These are phyloP conservation scores for Arctium minus DNA, from an alignment of 129 eudicot genomes.

Conservation along the genomic window DNA sequence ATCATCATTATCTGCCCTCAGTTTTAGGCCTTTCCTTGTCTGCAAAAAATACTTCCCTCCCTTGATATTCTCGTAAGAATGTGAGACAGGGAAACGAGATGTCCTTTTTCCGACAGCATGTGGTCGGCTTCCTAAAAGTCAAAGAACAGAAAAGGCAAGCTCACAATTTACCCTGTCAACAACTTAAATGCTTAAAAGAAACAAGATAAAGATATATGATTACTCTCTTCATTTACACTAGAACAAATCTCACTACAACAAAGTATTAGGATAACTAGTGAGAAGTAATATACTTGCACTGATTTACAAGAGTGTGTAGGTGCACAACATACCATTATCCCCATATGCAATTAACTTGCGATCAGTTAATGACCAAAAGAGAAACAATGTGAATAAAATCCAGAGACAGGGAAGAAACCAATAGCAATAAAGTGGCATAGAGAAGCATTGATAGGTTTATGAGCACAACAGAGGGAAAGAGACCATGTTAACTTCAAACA, in stretches of 20 bases:
- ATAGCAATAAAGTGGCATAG: neutral
- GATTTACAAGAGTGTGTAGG: neutral
- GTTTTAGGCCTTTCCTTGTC: constrained; percentile 47
- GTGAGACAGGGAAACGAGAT: constrained; percentile 75
- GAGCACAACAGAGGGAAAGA: neutral
- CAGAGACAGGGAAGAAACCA: neutral
- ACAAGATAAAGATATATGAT: constrained; percentile 6
- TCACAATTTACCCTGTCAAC: constrained; percentile 11
- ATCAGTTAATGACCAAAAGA: neutral
- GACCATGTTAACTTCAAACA: neutral
- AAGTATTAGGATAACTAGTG: neutral
- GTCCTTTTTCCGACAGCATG: constrained; percentile 98
- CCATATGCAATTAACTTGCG: neutral
- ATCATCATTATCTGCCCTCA: constrained; percentile 58
- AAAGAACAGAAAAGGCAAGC: constrained; percentile 11
- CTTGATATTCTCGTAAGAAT: constrained; percentile 49
- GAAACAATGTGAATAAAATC: neutral
- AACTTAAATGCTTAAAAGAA: constrained; percentile 2
- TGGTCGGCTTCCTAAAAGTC: constrained; percentile 58
- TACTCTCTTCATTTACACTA: constrained; percentile 9
- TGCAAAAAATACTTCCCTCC: constrained; percentile 47
- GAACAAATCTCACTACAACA: neutral
- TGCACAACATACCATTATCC: neutral
- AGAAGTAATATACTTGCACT: neutral
- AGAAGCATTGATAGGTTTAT: neutral